Conservation (phyloP, 1,284 basidiomycete genomes). For the Fomitopsis pinicola region DNA sequence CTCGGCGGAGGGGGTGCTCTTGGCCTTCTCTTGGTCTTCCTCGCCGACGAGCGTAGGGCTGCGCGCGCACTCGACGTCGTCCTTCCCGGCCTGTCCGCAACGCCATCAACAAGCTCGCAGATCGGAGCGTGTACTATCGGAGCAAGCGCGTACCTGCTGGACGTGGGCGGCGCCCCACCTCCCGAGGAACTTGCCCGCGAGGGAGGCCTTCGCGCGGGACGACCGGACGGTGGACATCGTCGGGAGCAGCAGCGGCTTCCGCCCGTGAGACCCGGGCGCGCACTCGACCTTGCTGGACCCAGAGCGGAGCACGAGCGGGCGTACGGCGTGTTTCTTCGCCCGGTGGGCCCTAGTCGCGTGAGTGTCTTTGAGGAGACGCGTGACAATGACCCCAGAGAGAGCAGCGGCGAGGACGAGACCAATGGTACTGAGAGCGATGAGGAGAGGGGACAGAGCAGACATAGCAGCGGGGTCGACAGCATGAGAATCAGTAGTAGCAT, state of each 20-base stretch:
- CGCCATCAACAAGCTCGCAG: neutral
- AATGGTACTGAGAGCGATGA: neutral
- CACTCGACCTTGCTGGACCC: neutral
- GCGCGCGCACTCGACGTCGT: neutral
- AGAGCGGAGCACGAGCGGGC: neutral
- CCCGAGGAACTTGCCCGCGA: neutral
- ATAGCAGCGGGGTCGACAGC: neutral
- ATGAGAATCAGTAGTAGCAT: neutral
- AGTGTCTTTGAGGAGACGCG: neutral
- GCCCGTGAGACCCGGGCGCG: neutral
- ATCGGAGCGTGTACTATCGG: no score
- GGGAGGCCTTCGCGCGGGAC: slow-evolving; percentile 1
- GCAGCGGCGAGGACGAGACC: neutral
- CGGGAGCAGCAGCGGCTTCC: slow-evolving; percentile 1
- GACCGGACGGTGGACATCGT: slow-evolving; percentile 2
- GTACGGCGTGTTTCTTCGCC: neutral
- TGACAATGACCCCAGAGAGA: neutral
- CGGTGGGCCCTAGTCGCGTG: neutral
- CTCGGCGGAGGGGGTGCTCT: neutral
- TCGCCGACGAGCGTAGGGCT: neutral
- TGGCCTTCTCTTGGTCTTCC: neutral
- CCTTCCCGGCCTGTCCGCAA: neutral
- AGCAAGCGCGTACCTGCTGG: neutral
- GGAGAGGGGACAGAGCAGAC: neutral
- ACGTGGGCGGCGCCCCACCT: neutral